Base-by-base conservation (phyloP, 345 rosid genomes). In the Pistacia atlantica region DNA sequence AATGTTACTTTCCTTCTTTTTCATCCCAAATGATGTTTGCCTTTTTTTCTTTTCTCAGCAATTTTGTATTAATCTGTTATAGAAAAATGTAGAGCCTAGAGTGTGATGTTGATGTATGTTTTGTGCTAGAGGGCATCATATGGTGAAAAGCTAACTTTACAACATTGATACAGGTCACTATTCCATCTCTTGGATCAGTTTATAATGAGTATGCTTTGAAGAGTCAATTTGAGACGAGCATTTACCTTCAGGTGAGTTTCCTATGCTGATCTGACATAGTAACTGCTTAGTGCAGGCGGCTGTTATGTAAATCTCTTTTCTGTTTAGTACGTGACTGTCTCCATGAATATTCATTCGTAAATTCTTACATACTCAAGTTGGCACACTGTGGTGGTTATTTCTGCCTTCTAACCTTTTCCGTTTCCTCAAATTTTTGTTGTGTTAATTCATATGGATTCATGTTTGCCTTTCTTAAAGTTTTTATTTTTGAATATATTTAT, bases 191-290 rank as follows among this genome's bases (percentile, higher is more conserved):
- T 73, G 91, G 89, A 38, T 88, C 91, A 7, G 91, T 88, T 73
- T 88, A 64, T 75, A 88, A 88, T 58, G 91, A 88, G 78, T 88
- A 88, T 78, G 91, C 91, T 48, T 49, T 88, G 81, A 88, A 88
- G 87, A 86, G 89, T 62, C 89, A 88, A 77, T 88, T 75, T 71
- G 89, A 88, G 5, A 88, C 91, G 42, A 88, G 91, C 66, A 88
- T 88, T 62, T 88, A 88, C 78, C 91, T 86, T 78, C 91, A 88
- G 89, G 91, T 88, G 55, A 83, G 67, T 58, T 75, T 68, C 48
- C 10, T 7, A 20, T 37, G 10, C 28, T 54, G 61, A 68, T 55
- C 35, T 52, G 62, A 18, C n/a, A 1, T 68, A 9, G 52, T 68
- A 31, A 16, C 37, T 9, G 25, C 72, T 68, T 54, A 18, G 48